Conservation (phyloP, 2,329 filamentous ascomycete genomes). For the Talaromyces sp. region DNA sequence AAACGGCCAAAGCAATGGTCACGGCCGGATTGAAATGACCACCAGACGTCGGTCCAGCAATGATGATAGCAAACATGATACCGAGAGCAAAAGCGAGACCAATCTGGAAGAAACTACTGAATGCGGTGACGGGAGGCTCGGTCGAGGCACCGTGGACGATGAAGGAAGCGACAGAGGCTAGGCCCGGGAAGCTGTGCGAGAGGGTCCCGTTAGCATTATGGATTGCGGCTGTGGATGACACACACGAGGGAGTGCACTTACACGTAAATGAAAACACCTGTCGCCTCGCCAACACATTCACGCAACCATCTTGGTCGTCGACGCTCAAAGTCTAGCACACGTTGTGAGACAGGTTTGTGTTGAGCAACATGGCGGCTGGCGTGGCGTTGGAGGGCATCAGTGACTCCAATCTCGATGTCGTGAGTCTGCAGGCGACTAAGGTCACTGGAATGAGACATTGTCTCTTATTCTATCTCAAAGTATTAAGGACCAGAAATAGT, state of each 20-base stretch:
- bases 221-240: neutral
- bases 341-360: constrained; percentile 51
- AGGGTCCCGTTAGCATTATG: neutral
- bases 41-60: constrained; percentile 52
- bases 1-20: constrained; percentile 43
- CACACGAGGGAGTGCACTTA: constrained; percentile 20
- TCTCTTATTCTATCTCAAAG: neutral
- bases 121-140: constrained; percentile 35
- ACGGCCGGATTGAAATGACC: constrained; percentile 56
- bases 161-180: constrained; percentile 53
- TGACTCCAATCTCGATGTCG: constrained; percentile 49
- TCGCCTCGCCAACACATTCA: constrained; percentile 56
- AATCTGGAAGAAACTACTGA: constrained; percentile 55
- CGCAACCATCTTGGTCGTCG: constrained; percentile 52
- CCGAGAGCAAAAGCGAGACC: constrained; percentile 56
- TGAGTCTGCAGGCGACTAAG: constrained; percentile 5
- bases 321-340: constrained; percentile 55
- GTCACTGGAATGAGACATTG: constrained; percentile 7
- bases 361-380: constrained; percentile 46
- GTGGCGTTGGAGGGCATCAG: constrained; percentile 53
- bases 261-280: constrained; percentile 57
- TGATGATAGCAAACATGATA: constrained; percentile 59
- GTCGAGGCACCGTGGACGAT: constrained; percentile 41
- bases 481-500: neutral
- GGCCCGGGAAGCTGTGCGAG: constrained; percentile 44